Base-by-base conservation (phyloP, 352 stramenopile species). In the Phytopythium oedochilum region DNA sequence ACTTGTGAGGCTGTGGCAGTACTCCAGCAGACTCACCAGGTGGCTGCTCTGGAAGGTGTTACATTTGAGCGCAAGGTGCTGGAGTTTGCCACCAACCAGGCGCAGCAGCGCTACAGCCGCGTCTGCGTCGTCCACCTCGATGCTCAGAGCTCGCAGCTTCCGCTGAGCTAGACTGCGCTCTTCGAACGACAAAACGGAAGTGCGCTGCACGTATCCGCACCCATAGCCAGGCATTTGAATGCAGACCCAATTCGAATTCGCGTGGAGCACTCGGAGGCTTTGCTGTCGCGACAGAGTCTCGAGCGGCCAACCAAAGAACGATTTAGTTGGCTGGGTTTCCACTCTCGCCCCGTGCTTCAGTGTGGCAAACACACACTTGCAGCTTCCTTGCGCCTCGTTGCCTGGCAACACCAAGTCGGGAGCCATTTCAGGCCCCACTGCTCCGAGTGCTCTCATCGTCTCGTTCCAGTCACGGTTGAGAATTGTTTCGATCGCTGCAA, bases 201-300 rank as follows among this genome's bases (percentile, higher is more conserved):
- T 29, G 1, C 46, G 49, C 36, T 61, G 43, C 14, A 70, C 47
- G 29, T 59, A 66, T 23, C 63, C 63, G 29, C 55, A 58, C 26
- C 55, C 63, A 17, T 64, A 56, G 10, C 63, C 51, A 10, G 63
- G 54, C 22, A 67, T 23, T 3, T 59, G 59, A 10, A 70, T 38
- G 23, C 59, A 70, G 31, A 67, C 32, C 63, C 59, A 71, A 18
- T 52, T 48, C 12, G 58, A 18, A 22, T 28, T 29, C 17, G 35
- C 29, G 40, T 22, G 50, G 3, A 71, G 17, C 11, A 67, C 51
- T 0, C 45, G 10, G 28, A 65, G 64, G 35, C 47, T 26, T 15
- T 40, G 28, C 14, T 47, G 28, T 3, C 43, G 40, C 31, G 44
- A 40, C 20, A 68, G 57, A 25, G 34, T 59, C 1, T 53, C 17